Conservation (phyloP, 2,329 filamentous ascomycete species). For the Aspergillus udagawae region DNA sequence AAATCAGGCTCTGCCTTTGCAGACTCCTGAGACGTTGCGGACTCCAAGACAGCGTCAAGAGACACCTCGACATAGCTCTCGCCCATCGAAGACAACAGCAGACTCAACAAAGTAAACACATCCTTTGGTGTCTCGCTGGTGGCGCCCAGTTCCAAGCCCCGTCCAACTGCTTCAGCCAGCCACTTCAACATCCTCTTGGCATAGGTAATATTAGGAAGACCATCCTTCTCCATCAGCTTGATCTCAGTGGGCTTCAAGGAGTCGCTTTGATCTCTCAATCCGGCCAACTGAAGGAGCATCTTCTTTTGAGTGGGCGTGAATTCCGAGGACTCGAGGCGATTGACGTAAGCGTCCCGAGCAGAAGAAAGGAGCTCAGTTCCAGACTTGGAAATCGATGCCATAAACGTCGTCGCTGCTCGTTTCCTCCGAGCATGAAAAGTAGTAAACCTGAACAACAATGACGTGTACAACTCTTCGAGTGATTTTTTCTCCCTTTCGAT, state of each 20-base stretch:
- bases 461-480: conserved; percentile 80
- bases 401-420: conserved; percentile 86
- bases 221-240: conserved; percentile 87
- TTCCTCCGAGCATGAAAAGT: conserved; percentile 80
- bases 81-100: conserved; percentile 83
- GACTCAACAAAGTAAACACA: conserved; percentile 75
- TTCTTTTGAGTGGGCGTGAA: conserved; percentile 82
- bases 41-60: conserved; percentile 67
- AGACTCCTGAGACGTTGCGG: conserved; percentile 71
- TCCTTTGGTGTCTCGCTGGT: conserved; percentile 90
- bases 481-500: conserved; percentile 63
- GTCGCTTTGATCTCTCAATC: conserved; percentile 65
- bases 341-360: conserved; percentile 86
- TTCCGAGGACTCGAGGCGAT: conserved; percentile 82
- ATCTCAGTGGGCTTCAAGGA: conserved; percentile 73
- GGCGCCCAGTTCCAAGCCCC: conserved; percentile 84
- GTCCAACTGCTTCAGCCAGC: conserved; percentile 90
- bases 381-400: conserved; percentile 85
- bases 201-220: conserved; percentile 72
- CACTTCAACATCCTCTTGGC: conserved; percentile 98
- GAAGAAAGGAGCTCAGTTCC: conserved; percentile 83
- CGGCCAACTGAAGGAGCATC: conserved; percentile 86
- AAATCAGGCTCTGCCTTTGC: conserved; percentile 83
- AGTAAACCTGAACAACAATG: conserved; percentile 91
- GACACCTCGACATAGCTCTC: conserved; percentile 70